phyloP scores from a whole-genome alignment of 139 green algal genomes.

The Desmodesmus armatus region DNA sequence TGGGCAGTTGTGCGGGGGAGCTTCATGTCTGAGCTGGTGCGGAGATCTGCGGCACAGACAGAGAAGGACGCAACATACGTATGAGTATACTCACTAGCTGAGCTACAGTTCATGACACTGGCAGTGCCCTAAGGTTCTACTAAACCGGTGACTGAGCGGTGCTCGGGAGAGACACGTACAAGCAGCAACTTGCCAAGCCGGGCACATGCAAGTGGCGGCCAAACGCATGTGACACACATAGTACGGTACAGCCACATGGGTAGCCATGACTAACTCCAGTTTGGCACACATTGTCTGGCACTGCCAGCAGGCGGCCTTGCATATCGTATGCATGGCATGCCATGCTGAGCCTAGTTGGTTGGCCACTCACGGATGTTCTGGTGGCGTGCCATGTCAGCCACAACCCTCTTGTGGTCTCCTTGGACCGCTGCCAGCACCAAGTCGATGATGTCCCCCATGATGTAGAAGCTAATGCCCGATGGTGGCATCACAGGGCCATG shows the following conservation, averaged over 20 bases:
- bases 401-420: constrained; percentile 12
- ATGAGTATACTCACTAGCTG: neutral
- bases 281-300: neutral
- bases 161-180: neutral
- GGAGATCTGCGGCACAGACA: neutral
- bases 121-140: no score
- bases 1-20: neutral
- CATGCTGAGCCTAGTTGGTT: neutral
- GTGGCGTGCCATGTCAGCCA: neutral
- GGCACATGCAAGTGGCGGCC: no score
- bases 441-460: constrained; percentile 16
- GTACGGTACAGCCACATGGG: no score
- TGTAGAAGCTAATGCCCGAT: neutral
- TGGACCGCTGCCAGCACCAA: neutral
- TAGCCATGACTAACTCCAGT: neutral
- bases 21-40: neutral
- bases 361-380: neutral
- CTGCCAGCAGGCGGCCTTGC: neutral
- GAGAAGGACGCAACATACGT: neutral
- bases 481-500: neutral
- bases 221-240: no score
- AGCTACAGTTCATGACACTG: neutral
- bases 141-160: no score
- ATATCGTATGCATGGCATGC: neutral
- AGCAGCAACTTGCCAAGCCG: neutral